phyloP scores from a whole-genome alignment of 2,329 filamentous ascomycete species.

The Ceratocystis alfenasii region DNA sequence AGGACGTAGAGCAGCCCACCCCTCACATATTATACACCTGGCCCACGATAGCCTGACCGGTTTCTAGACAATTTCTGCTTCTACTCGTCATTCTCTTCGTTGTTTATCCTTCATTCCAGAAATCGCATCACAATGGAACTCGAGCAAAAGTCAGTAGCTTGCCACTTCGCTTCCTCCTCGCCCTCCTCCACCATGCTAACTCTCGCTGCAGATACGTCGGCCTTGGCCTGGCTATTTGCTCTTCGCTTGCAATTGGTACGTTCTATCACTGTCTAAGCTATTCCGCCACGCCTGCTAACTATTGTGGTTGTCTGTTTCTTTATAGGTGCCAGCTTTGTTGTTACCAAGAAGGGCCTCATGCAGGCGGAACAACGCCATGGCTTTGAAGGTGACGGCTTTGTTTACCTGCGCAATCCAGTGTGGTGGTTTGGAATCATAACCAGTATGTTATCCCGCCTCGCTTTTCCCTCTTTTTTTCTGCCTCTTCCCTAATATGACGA shows the following conservation, averaged over 20 bases:
- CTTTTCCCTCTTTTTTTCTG: background rate
- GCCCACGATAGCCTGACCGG: too few species aligned
- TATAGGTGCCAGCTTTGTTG: conserved; percentile 87
- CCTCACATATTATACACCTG: too few species aligned
- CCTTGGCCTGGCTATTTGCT: conserved; percentile 60
- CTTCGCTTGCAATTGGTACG: conserved; percentile 65
- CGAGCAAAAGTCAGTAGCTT: conserved; percentile 21
- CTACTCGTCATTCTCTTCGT: background rate
- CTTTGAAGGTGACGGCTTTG: conserved; percentile 91
- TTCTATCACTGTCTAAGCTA: conserved; percentile 17
- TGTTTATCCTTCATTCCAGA: too few species aligned
- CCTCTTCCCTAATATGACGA: background rate
- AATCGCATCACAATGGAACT: conserved; percentile 16
- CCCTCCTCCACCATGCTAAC: conserved; percentile 2
- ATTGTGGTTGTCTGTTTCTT: background rate
- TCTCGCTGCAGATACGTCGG: conserved; percentile 55
- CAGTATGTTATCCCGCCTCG: conserved; percentile 43
- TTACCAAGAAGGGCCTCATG: conserved; percentile 96
- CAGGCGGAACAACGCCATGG: conserved; percentile 84
- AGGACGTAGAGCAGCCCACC: too few species aligned
- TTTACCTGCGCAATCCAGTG: conserved; percentile 84
- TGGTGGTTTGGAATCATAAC: conserved; percentile 96
- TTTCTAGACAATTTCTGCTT: background rate
- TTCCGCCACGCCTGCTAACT: conserved; percentile 24
- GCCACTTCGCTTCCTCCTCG: background rate